Evolutionary conservation across 495 filamentous ascomycete genomes (phyloP).

Genomic region (Talaromyces ruber): DNA sequence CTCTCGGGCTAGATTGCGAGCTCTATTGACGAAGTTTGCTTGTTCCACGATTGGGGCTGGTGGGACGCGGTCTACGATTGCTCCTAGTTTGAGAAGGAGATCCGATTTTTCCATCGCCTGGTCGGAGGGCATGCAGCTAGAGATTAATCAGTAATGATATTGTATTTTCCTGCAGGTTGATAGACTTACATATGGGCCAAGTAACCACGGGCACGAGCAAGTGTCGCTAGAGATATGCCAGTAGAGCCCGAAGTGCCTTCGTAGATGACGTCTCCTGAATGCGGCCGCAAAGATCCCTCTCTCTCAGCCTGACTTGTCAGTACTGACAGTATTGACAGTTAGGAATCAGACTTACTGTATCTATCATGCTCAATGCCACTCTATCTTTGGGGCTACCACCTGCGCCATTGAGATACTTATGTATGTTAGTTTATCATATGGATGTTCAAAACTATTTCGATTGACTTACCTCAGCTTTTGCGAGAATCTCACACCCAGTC

Average conservation of each 20-base stretch:
- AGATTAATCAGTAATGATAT: neutral
- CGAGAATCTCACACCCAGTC: conserved; percentile 89
- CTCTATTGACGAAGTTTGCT: conserved; percentile 90
- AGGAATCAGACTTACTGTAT: conserved; percentile 38
- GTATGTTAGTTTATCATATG: neutral
- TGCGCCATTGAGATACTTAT: conserved; percentile 82
- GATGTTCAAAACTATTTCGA: neutral
- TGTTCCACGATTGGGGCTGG: conserved; percentile 87
- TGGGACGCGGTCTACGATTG: conserved; percentile 77
- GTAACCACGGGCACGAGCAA: conserved; percentile 84
- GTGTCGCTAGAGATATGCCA: conserved; percentile 83
- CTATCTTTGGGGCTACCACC: conserved; percentile 94
- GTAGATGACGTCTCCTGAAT: conserved; percentile 87
- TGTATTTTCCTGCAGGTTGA: neutral
- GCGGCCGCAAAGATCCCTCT: conserved; percentile 64
- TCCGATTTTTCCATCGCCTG: conserved; percentile 82
- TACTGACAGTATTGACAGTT: neutral
- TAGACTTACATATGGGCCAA: conserved; percentile 69
- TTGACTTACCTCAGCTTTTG: conserved; percentile 72
- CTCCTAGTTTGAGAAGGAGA: conserved; percentile 82
- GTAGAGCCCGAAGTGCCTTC: conserved; percentile 95
- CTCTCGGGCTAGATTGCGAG: conserved; percentile 62
- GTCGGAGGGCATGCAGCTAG: conserved; percentile 88
- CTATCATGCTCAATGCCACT: conserved; percentile 84
- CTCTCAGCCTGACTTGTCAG: conserved; percentile 55